phyloP scores from a whole-genome alignment of 2,329 filamentous ascomycete genomes.

The Ophiosphaerella korrae region DNA sequence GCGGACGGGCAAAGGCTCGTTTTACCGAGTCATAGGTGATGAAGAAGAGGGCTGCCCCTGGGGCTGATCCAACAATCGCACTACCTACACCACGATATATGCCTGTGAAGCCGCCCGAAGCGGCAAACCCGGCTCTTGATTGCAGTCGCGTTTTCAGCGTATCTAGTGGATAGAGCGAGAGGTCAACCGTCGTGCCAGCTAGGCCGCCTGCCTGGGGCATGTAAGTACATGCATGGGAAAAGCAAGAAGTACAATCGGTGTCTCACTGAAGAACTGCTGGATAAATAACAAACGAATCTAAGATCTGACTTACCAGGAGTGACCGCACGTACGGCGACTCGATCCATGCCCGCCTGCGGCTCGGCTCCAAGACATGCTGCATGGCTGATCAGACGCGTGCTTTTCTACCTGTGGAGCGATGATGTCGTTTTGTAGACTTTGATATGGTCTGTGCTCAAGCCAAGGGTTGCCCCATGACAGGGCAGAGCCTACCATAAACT shows the following conservation, averaged over 20 bases:
- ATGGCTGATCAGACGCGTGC: constrained; percentile 21
- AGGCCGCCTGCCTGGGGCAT: constrained; percentile 74
- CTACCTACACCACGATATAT: constrained; percentile 93
- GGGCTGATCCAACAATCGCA: constrained; percentile 87
- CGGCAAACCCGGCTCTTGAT: constrained; percentile 75
- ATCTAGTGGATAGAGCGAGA: constrained; percentile 96
- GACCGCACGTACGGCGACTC: constrained; percentile 57
- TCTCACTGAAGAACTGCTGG: neutral
- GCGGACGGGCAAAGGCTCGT: constrained; percentile 26
- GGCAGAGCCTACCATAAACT: neutral
- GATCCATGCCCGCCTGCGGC: constrained; percentile 40
- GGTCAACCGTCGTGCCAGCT: constrained; percentile 94
- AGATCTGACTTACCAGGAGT: constrained; percentile 47
- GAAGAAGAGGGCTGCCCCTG: constrained; percentile 96
- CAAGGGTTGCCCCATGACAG: constrained; percentile 2
- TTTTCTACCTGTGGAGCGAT: constrained; percentile 8
- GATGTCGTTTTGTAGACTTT: constrained; percentile 15
- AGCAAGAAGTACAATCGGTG: neutral
- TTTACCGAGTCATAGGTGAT: constrained; percentile 84
- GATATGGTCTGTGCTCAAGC: constrained; percentile 31
- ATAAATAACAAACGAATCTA: neutral
- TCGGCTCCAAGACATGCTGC: constrained; percentile 38
- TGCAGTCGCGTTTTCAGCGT: constrained; percentile 98
- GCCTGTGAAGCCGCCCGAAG: constrained; percentile 84
- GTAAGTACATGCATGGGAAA: neutral